phyloP scores from a whole-genome alignment of 225 moss, liverwort and hornwort genomes.

The Pleurozium schreberi region DNA sequence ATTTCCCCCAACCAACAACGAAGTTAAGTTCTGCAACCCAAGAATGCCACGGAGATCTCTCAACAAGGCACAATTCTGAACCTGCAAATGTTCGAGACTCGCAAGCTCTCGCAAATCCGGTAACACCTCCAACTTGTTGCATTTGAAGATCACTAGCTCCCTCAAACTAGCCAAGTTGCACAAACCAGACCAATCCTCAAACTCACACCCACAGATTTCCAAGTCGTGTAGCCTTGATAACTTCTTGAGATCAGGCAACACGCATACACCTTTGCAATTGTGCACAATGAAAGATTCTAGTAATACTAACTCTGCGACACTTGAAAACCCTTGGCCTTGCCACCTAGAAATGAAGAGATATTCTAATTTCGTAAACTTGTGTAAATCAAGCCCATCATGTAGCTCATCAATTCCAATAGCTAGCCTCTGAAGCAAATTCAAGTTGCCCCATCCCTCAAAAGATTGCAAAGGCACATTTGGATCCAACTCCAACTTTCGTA shows the following conservation, averaged over 20 bases:
- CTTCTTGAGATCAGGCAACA: fast-evolving
- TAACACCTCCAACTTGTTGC: background rate
- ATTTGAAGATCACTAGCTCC: fast-evolving
- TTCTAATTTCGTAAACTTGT: fast-evolving
- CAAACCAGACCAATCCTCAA: background rate
- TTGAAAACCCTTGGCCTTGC: background rate
- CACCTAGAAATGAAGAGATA: fast-evolving
- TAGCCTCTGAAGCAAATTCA: fast-evolving
- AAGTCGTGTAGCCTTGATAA: background rate
- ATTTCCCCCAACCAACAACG: fast-evolving
- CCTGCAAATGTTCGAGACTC: fast-evolving
- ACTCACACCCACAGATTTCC: fast-evolving
- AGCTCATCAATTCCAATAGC: fast-evolving
- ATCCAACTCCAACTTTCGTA: background rate
- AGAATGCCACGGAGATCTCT: background rate
- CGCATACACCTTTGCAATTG: background rate
- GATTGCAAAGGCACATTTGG: fast-evolving
- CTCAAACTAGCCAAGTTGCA: fast-evolving
- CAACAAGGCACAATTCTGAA: fast-evolving
- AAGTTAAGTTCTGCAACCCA: background rate
- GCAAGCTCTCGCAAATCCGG: background rate
- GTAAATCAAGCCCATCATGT: fast-evolving
- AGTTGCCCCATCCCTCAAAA: fast-evolving
- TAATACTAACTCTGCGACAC: fast-evolving
- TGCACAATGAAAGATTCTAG: fast-evolving